Conservation (phyloP, 2,329 filamentous ascomycete genomes). For the Xylariaceae sp. region DNA sequence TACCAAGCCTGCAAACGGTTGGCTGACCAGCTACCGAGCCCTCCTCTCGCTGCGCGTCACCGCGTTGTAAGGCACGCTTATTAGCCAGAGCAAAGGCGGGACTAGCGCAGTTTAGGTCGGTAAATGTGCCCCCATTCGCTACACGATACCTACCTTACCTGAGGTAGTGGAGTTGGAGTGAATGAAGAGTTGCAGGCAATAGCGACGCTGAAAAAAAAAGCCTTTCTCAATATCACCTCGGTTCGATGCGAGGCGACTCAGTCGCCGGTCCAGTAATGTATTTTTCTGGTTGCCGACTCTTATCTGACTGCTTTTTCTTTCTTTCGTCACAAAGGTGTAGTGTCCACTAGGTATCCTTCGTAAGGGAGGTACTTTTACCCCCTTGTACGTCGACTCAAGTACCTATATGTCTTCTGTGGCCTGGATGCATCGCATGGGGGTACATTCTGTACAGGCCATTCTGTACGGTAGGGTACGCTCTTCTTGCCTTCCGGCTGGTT, state of each 20-base stretch:
- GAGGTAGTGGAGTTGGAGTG: not conserved
- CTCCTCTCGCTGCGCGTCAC: conserved; percentile 14
- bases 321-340: not conserved
- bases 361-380: conserved; percentile 6
- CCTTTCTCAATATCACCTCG: conserved; percentile 5
- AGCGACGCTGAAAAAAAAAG: conserved; percentile 6
- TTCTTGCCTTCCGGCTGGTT: conserved; percentile 7
- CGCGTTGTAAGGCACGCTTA: conserved; percentile 8
- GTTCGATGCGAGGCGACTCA: conserved; percentile 2
- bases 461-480: not conserved
- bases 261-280: conserved; percentile 15
- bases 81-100: not conserved
- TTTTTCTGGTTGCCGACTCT: conserved; percentile 5
- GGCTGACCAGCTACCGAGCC: conserved; percentile 3
- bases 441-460: conserved; percentile 4
- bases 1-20: conserved; percentile 9
- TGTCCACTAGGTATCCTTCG: not conserved
- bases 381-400: not conserved
- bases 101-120: not conserved
- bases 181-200: not conserved
- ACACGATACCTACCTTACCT: not conserved
- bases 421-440: conserved; percentile 12
- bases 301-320: conserved; percentile 4
- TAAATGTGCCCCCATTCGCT: not conserved
- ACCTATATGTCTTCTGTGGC: not conserved